Conservation (phyloP, 75 land plant species). For the Cupressus sempervirens region DNA sequence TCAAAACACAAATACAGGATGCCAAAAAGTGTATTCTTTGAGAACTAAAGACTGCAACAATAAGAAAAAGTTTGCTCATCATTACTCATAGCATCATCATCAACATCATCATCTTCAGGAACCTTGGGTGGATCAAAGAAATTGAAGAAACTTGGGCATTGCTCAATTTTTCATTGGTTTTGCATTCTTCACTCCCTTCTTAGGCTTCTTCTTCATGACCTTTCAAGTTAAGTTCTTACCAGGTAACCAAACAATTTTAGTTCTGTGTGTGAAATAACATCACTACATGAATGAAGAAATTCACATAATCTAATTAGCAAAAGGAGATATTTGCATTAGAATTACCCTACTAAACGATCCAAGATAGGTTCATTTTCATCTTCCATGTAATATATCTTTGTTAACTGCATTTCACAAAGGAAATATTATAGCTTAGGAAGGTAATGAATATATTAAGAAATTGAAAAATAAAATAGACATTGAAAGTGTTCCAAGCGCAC, state of each 20-base stretch:
- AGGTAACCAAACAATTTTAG: constrained; percentile 47
- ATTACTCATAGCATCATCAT: constrained; percentile 35
- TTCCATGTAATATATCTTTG: constrained; percentile 30
- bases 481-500: too few relatives aligned
- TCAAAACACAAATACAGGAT: not conserved
- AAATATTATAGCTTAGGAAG: not conserved
- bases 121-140: constrained; percentile 53
- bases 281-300: not conserved
- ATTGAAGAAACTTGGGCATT: constrained; percentile 52
- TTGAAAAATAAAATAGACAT: not conserved
- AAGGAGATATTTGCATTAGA: not conserved
- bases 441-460: not conserved
- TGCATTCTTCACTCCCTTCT: constrained; percentile 50
- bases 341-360: constrained; percentile 26
- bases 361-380: constrained; percentile 34
- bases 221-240: constrained; percentile 54
- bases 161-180: constrained; percentile 44
- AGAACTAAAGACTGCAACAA: not conserved
- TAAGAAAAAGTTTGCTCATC: not conserved
- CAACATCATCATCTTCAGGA: constrained; percentile 51
- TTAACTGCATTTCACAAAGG: constrained; percentile 18
- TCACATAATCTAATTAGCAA: not conserved
- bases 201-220: constrained; percentile 47
- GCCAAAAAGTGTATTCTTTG: not conserved
- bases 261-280: constrained; percentile 21